phyloP scores from a whole-genome alignment of 345 rosid species.

The Litchi chinensis region DNA sequence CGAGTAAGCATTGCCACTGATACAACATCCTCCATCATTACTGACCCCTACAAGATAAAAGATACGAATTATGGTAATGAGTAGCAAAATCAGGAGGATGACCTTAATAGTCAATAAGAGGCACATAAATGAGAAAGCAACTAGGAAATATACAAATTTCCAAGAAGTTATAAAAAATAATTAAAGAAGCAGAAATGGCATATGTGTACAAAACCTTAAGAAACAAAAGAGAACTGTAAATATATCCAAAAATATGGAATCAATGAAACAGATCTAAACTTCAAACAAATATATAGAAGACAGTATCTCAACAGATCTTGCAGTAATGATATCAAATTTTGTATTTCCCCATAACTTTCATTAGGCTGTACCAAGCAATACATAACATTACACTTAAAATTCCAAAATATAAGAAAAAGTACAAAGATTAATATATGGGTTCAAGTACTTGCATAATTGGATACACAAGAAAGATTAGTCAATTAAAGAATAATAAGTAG shows the following conservation, averaged over 20 bases:
- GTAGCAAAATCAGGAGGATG: constrained; percentile 3
- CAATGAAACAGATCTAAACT: not conserved
- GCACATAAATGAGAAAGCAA: not conserved
- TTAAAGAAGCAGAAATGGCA: not conserved
- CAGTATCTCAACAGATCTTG: not conserved
- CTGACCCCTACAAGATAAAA: constrained; percentile 53
- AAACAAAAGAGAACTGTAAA: not conserved
- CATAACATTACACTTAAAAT: not conserved
- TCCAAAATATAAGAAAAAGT: not conserved
- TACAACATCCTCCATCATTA: constrained; percentile 72
- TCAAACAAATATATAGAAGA: not conserved
- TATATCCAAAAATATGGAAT: not conserved
- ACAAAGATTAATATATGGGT: not conserved
- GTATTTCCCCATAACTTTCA: not conserved
- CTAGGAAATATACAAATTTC: not conserved
- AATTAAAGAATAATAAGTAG: constrained; percentile 1
- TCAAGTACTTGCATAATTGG: not conserved
- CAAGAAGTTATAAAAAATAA: not conserved
- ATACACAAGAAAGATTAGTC: not conserved
- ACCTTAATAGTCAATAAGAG: not conserved
- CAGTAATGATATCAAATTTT: not conserved
- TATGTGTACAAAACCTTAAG: not conserved
- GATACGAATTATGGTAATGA: constrained; percentile 10
- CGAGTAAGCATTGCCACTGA: constrained; percentile 82
- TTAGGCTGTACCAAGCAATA: not conserved